phyloP scores from a whole-genome alignment of 768 basidiomycete genomes.

The Imleria badia region DNA sequence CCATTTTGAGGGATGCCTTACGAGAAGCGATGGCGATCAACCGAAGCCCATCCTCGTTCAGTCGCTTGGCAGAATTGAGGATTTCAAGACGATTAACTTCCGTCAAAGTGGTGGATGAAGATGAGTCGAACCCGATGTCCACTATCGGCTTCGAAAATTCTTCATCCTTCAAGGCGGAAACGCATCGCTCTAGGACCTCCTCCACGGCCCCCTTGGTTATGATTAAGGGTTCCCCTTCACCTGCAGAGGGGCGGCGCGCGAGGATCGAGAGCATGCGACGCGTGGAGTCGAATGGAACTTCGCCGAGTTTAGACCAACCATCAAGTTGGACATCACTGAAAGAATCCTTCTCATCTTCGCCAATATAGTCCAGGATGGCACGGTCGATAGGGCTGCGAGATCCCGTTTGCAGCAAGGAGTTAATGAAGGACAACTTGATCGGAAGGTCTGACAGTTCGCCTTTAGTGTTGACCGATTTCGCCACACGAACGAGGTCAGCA shows the following conservation, averaged over 20 bases:
- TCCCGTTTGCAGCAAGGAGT: constrained; percentile 35
- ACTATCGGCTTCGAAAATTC: constrained; percentile 13
- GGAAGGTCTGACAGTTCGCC: constrained; percentile 27
- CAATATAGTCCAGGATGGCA: constrained; percentile 31
- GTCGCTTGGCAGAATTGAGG: constrained; percentile 25
- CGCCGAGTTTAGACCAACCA: constrained; percentile 32
- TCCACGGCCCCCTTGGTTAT: constrained; percentile 34
- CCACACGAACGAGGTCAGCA: constrained; percentile 38
- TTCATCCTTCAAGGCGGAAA: constrained; percentile 18
- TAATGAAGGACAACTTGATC: constrained; percentile 30
- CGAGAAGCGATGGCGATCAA: constrained; percentile 32
- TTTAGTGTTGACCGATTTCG: constrained; percentile 23
- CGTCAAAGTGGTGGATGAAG: constrained; percentile 18
- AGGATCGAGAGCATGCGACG: constrained; percentile 37
- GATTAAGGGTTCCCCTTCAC: constrained; percentile 21
- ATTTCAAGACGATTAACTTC: constrained; percentile 20
- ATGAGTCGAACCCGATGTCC: constrained; percentile 15
- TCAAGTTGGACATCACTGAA: constrained; percentile 9
- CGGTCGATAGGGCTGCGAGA: constrained; percentile 37
- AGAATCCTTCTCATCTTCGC: constrained; percentile 12
- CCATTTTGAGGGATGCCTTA: constrained; percentile 15
- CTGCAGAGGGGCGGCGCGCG: constrained; percentile 24
- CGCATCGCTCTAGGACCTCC: constrained; percentile 33
- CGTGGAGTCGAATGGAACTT: constrained; percentile 38
- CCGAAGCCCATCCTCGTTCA: constrained; percentile 34